Evolutionary conservation across 192 early-diverging fungal genomes (phyloP).

Genomic region (Mortierella alpina): DNA sequence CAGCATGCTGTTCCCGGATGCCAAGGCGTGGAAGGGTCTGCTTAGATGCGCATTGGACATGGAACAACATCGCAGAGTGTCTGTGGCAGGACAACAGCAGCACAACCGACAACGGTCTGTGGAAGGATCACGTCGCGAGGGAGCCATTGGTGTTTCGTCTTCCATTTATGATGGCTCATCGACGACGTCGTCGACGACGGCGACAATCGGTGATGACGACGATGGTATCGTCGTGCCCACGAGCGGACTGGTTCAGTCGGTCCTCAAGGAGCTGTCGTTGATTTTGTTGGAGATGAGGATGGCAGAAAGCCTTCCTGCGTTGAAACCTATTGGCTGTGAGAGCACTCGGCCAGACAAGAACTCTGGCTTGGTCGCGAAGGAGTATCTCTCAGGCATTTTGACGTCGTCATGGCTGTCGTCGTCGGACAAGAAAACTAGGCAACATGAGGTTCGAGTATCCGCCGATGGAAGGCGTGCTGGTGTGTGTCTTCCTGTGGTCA

Average conservation of each 20-base stretch:
- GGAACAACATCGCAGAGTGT: not conserved
- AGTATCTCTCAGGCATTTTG: slow-evolving; percentile 22
- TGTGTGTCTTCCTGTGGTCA: slow-evolving; percentile 13
- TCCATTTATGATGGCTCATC: too few species aligned
- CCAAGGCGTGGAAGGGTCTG: slow-evolving; percentile 49
- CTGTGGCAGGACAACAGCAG: not conserved
- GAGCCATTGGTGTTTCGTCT: too few species aligned
- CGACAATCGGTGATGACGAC: not conserved
- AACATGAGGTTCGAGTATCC: too few species aligned
- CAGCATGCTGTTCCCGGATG: slow-evolving; percentile 23
- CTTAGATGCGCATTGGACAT: slow-evolving; percentile 32
- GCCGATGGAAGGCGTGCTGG: too few species aligned
- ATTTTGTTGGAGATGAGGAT: slow-evolving; percentile 19
- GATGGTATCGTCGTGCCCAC: too few species aligned
- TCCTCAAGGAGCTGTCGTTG: slow-evolving; percentile 15
- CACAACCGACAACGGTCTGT: not conserved
- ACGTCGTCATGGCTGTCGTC: slow-evolving; percentile 25
- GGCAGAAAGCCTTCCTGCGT: not conserved
- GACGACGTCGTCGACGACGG: not conserved
- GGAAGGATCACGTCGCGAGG: too few species aligned
- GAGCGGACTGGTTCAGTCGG: slow-evolving; percentile 2
- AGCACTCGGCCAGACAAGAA: not conserved
- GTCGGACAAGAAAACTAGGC: not conserved
- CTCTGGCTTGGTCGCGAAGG: not conserved
- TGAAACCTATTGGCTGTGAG: not conserved